Conservation (phyloP, 148 eudicot genomes). For the Rhododendron ovatum region DNA sequence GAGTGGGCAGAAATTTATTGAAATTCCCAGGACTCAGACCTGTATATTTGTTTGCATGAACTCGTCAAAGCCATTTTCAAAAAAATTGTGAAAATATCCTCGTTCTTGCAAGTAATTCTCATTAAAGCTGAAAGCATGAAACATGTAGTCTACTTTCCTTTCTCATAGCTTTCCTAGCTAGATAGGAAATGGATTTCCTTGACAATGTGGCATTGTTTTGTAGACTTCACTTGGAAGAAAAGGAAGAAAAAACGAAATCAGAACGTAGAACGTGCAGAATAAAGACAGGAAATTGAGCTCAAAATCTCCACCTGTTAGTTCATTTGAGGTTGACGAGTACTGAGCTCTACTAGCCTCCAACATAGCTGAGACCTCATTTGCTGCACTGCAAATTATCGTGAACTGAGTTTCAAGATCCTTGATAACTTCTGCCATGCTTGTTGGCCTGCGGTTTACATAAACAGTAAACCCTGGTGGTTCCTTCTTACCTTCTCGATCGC, state of each 20-base stretch:
- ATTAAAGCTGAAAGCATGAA: neutral
- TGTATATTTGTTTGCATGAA: neutral
- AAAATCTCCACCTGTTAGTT: slow-evolving; percentile 48
- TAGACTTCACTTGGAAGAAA: neutral
- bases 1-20: neutral
- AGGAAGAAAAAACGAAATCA: neutral
- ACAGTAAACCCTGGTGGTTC: slow-evolving; percentile 89
- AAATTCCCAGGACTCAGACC: neutral
- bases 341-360: slow-evolving; percentile 75
- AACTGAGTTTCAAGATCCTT: slow-evolving; percentile 91
- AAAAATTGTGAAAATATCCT: neutral
- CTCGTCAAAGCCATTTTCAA: neutral
- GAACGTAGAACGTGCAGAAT: neutral
- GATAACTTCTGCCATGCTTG: slow-evolving; percentile 89
- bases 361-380: slow-evolving; percentile 59
- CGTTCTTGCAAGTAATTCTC: neutral
- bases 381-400: slow-evolving; percentile 54
- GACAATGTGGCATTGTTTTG: neutral
- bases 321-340: slow-evolving; percentile 54
- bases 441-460: slow-evolving; percentile 83
- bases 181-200: neutral
- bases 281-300: neutral
- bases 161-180: neutral
- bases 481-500: slow-evolving; percentile 47
- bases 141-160: neutral